Conservation (phyloP, 2,329 filamentous ascomycete species). For the Alternaria longipes region DNA sequence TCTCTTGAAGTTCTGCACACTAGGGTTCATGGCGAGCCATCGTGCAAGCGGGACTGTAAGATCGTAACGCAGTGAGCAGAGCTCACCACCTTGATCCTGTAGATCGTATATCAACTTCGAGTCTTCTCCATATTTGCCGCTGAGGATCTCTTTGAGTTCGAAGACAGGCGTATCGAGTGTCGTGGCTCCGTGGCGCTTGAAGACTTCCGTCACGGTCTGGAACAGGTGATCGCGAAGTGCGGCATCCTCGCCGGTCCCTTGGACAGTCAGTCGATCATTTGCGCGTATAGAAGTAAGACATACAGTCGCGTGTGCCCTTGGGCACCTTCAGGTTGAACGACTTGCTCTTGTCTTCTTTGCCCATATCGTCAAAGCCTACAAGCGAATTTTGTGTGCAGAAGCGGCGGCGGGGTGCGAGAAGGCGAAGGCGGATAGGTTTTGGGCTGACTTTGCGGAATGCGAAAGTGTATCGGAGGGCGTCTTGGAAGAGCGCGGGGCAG, state of each 20-base stretch:
- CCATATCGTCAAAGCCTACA: constrained; percentile 51
- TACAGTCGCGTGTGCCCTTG: constrained; percentile 89
- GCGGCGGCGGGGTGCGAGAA: constrained; percentile 25
- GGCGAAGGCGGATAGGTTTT: constrained; percentile 15
- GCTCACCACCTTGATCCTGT: constrained; percentile 85
- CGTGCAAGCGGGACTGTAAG: constrained; percentile 90
- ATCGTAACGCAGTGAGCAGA: constrained; percentile 85
- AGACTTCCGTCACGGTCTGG: constrained; percentile 46
- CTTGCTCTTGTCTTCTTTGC: constrained; percentile 54
- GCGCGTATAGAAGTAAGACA: constrained; percentile 54
- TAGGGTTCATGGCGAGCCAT: constrained; percentile 90
- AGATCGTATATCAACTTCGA: constrained; percentile 92
- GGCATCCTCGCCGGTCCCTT: constrained; percentile 46
- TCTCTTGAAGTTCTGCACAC: constrained; percentile 84
- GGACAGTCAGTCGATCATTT: constrained; percentile 23
- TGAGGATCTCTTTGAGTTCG: constrained; percentile 84
- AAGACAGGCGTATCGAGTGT: constrained; percentile 72
- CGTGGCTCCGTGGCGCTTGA: constrained; percentile 51
- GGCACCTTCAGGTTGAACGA: constrained; percentile 81
- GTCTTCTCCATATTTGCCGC: constrained; percentile 92
- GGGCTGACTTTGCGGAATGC: constrained; percentile 25
- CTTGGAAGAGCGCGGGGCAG: constrained; percentile 42
- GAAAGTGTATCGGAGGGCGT: constrained; percentile 31
- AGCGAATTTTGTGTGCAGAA: constrained; percentile 27
- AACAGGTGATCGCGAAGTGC: constrained; percentile 50